Evolutionary conservation across 495 filamentous ascomycete species (phyloP), one percentile per base, ranked within the genome.

Genomic region (Acidiella bohemica): DNA sequence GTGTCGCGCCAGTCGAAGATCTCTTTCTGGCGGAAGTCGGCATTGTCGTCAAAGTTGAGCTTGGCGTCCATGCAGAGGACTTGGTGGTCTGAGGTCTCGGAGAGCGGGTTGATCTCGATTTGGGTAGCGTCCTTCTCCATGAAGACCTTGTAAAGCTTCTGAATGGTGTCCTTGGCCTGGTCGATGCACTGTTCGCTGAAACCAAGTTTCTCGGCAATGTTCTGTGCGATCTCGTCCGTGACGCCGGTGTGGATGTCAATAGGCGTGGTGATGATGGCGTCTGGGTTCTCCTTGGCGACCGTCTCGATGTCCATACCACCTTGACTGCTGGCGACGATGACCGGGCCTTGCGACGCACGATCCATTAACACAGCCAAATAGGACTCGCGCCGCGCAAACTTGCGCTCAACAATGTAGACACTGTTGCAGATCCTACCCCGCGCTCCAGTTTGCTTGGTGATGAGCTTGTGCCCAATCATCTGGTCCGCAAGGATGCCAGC

Each of bases 21-120:
- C 57, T 96, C 90, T 70, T 93, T 78, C 66, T 97, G 90, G 54
- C 90, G 77, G 76, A 88, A 97, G 27, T 94, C 85, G 55, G 90
- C 90, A 60, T 97, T 97, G 70, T 97, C 90, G 59, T 97, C 90
- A 57, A 97, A 96, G 51, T 72, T 78, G 44, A 97, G 78, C 71
- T 97, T 97, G 58, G 90, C 90, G 56, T 97, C 90, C 90, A 97
- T 97, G 60, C 85, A 88, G 51, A 97, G 70, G 44, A 97, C 90
- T 66, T 93, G 69, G 70, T 96, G 88, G 65, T 97, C 92, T 35
- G 77, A 87, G 36, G 90, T 97, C 72, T 97, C 90, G 25, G 82
- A 86, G 22, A 96, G 72, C 39, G 90, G 90, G 72, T 97, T 97
- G 70, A 97, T 97, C 68, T 97, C 90, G 56, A 97, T 94, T 65